Percentiles rank a stretch among this genome's conserved stretches.
These are phyloP conservation scores for Phytophthora aleatoria DNA, from an alignment of 352 stramenopile genomes.

Conservation along the genomic window DNA sequence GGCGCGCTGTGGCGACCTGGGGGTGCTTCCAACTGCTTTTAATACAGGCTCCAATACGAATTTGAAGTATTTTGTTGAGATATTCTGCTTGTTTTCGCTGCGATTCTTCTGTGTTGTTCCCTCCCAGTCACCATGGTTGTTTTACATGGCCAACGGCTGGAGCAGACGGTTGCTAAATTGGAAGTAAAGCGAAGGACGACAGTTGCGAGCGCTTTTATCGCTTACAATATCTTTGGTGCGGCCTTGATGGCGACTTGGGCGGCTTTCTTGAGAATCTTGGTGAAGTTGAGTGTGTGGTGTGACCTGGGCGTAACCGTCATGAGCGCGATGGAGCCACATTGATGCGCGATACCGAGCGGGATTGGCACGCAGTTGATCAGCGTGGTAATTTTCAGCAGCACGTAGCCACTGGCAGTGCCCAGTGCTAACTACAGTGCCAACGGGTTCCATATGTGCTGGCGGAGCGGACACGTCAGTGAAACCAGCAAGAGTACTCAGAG, in stretches of 20 bases:
- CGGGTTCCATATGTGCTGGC: slow-evolving; percentile 84
- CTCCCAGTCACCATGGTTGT: no score
- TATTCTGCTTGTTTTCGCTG: no score
- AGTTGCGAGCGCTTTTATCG: no score
- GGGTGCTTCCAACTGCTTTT: no score
- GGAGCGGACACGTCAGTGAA: slow-evolving; percentile 73
- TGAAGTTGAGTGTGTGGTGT: slow-evolving; percentile 91
- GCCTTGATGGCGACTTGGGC: slow-evolving; percentile 48
- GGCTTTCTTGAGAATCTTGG: slow-evolving; percentile 55
- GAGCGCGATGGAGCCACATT: slow-evolving; percentile 95
- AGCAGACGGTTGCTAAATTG: no score
- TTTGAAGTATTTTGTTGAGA: no score
- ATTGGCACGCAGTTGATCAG: slow-evolving; percentile 97
- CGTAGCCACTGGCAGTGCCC: slow-evolving; percentile 75
- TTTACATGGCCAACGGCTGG: no score
- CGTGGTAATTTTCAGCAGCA: slow-evolving; percentile 96
- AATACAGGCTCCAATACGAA: no score
- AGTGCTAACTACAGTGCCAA: slow-evolving; percentile 82
- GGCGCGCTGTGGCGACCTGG: no score
- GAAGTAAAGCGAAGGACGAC: no score
- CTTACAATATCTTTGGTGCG: slow-evolving; percentile 32
- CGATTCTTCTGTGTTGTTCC: no score
- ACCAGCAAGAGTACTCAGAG: slow-evolving; percentile 87
- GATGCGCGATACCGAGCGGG: slow-evolving; percentile 94
- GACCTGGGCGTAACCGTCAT: slow-evolving; percentile 93